Conservation (phyloP, 2,329 filamentous ascomycete genomes). For the Botrytis hyacinthi region DNA sequence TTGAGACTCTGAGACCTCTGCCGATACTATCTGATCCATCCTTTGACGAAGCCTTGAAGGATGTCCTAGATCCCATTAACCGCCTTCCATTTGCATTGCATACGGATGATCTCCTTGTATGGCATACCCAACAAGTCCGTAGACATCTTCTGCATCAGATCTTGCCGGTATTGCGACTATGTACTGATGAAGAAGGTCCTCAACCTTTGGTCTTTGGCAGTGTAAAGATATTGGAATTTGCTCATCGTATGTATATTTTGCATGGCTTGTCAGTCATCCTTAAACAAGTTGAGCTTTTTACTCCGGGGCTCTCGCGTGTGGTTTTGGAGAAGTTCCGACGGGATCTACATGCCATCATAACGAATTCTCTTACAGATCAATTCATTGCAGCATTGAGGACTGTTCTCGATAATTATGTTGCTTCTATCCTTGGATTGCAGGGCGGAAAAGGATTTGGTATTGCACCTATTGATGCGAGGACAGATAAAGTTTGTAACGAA, state of each 20-base stretch:
- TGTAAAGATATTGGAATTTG: constrained; percentile 58
- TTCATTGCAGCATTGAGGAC: constrained; percentile 54
- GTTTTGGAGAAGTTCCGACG: constrained; percentile 53
- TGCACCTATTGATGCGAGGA: constrained; percentile 13
- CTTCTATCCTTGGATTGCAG: constrained; percentile 45
- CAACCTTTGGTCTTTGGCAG: constrained; percentile 50
- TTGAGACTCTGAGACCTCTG: constrained; percentile 27
- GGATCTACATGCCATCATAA: constrained; percentile 63
- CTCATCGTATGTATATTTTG: constrained; percentile 56
- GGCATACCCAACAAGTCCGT: constrained; percentile 61
- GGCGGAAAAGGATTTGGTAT: neutral
- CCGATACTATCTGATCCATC: constrained; percentile 35
- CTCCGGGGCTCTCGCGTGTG: constrained; percentile 39
- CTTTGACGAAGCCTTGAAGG: constrained; percentile 53
- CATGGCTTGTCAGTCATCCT: constrained; percentile 52
- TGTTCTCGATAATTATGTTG: constrained; percentile 54
- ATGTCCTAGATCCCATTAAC: constrained; percentile 50
- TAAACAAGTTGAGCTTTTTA: constrained; percentile 44
- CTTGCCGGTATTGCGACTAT: constrained; percentile 53
- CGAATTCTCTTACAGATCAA: constrained; percentile 57
- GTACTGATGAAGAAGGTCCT: constrained; percentile 39
- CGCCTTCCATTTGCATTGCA: constrained; percentile 50
- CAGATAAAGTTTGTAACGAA: constrained; percentile 47
- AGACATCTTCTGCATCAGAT: constrained; percentile 60
- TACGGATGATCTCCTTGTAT: constrained; percentile 56